phyloP scores from a whole-genome alignment of 371 early-diverging fungal genomes.

The Basidiobolus meristosporus region DNA sequence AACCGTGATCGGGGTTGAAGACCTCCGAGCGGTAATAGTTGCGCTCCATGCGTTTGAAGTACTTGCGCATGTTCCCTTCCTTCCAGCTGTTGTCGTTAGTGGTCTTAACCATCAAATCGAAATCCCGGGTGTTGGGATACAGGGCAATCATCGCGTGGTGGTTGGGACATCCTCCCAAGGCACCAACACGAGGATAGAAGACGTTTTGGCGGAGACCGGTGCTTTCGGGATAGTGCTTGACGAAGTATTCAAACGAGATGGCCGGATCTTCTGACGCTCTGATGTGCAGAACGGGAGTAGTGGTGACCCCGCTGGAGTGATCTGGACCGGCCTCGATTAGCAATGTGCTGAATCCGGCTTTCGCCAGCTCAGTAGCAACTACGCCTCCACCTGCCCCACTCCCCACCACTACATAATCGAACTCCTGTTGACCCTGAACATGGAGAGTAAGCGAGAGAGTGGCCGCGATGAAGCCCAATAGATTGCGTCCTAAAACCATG shows the following conservation, averaged over 20 bases:
- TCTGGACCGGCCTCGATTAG: constrained; percentile 3
- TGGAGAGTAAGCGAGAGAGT: no score
- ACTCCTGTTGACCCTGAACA: no score
- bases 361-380: constrained; percentile 1
- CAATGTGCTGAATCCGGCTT: not conserved
- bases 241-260: not conserved
- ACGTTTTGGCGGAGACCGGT: constrained; percentile 1
- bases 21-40: not conserved
- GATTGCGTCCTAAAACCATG: no score
- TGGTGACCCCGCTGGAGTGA: not conserved
- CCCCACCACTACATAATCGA: constrained; percentile 3
- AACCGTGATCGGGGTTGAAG: not conserved
- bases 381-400: not conserved
- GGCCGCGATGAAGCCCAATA: no score
- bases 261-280: not conserved
- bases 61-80: not conserved
- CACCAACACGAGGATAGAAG: not conserved
- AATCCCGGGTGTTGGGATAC: not conserved
- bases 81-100: not conserved
- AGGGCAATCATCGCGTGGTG: constrained; percentile 1
- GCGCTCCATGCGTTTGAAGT: constrained; percentile 1
- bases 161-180: no score
- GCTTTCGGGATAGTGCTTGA: not conserved
- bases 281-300: constrained; percentile 1
- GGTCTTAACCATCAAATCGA: not conserved